phyloP scores from a whole-genome alignment of 176 grass and related monocot species.

The Carex cristatella region DNA sequence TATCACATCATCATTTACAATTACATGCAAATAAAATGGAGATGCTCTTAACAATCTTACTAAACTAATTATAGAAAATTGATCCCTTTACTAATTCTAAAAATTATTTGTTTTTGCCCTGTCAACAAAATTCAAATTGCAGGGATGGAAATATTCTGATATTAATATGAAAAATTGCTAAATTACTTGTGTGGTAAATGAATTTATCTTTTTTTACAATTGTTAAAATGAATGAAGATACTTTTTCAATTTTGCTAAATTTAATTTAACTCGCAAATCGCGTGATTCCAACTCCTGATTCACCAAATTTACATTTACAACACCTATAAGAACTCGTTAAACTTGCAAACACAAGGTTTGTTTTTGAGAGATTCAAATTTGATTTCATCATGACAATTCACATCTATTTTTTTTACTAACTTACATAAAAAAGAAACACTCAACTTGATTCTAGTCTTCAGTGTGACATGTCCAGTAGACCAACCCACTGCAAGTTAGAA shows the following conservation, averaged over 20 bases:
- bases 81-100: no score
- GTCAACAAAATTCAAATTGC: no score
- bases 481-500: conserved; percentile 48
- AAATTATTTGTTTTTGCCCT: no score
- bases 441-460: conserved; percentile 43
- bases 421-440: background rate
- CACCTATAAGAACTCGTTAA: background rate
- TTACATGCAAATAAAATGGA: no score
- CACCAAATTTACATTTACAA: conserved; percentile 2
- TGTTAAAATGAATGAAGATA: no score
- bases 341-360: background rate
- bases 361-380: background rate
- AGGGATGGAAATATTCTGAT: no score
- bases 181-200: no score
- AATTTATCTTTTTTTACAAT: no score
- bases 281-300: background rate
- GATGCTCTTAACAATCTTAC: no score
- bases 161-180: no score
- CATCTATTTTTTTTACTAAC: background rate
- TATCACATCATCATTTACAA: background rate
- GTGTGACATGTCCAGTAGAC: conserved; percentile 76
- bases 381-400: conserved; percentile 11
- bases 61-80: no score
- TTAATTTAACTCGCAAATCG: background rate
- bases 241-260: no score